Conservation (phyloP, 345 rosid genomes). For the Corchorus olitorius region DNA sequence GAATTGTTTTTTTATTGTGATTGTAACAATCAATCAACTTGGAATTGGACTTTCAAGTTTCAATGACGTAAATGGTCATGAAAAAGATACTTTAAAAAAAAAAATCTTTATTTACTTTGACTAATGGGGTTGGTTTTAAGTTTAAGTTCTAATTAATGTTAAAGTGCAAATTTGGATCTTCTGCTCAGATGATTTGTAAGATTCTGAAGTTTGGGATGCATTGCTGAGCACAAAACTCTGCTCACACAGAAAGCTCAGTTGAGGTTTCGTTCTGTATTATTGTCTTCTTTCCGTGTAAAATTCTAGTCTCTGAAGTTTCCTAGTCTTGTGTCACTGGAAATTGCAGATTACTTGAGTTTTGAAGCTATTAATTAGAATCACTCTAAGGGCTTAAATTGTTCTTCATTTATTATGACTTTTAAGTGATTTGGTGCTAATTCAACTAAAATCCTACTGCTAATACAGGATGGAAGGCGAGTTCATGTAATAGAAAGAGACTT, state of each 20-base stretch:
- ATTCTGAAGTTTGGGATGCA: no score
- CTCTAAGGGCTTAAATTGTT: not conserved
- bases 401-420: not conserved
- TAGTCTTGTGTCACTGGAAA: no score
- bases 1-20: not conserved
- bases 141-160: no score
- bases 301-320: not conserved
- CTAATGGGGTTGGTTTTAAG: no score
- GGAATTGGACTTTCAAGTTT: not conserved
- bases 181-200: no score
- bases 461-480: slow-evolving; percentile 55
- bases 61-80: not conserved
- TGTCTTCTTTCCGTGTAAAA: not conserved
- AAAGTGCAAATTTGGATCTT: no score
- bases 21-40: no score
- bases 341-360: not conserved
- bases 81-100: no score
- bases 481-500: slow-evolving; percentile 57
- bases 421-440: not conserved
- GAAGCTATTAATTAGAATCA: not conserved
- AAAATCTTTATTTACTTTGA: no score
- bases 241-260: not conserved
- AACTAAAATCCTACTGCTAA: not conserved
- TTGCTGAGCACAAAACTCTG: not conserved
- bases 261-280: not conserved